Percentiles rank a stretch among this genome's conserved stretches.
phyloP scores from a whole-genome alignment of 2,329 filamentous ascomycete genomes.

The Hymenoscyphus occultus region DNA sequence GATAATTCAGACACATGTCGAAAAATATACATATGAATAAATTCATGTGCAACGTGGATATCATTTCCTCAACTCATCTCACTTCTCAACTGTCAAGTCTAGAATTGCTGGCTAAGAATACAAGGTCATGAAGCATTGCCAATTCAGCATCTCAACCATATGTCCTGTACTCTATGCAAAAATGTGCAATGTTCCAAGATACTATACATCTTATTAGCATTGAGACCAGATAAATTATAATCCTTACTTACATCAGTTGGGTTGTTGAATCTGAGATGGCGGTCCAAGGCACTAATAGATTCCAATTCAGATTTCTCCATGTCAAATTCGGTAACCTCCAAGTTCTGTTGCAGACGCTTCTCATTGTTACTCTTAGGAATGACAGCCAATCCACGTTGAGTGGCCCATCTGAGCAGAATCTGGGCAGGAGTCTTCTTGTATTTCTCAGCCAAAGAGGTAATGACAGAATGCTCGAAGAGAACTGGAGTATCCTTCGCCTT shows the following conservation, averaged over 20 bases:
- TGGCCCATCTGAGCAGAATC: conserved; percentile 82
- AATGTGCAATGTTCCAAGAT: conserved; percentile 51
- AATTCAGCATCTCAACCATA: conserved; percentile 6
- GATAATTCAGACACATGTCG: not conserved
- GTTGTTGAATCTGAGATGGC: conserved; percentile 72
- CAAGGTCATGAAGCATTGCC: conserved; percentile 1
- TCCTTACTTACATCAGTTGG: conserved; percentile 60
- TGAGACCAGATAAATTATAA: conserved; percentile 4
- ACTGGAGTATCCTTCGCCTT: conserved; percentile 62
- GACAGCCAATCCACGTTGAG: conserved; percentile 75
- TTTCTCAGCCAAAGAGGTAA: conserved; percentile 66
- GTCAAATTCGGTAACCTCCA: conserved; percentile 65
- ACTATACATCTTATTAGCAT: conserved; percentile 26
- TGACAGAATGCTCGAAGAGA: conserved; percentile 66
- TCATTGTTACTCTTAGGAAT: conserved; percentile 74
- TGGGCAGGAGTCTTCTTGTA: conserved; percentile 73
- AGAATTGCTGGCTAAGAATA: not conserved
- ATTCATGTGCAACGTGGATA: not conserved
- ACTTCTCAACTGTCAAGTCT: not conserved
- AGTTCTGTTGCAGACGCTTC: conserved; percentile 58
- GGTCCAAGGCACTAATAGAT: conserved; percentile 62
- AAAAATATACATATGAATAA: not conserved
- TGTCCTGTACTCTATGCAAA: conserved; percentile 43
- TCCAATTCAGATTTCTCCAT: conserved; percentile 64
- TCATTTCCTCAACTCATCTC: not conserved